phyloP scores from a whole-genome alignment of 2,329 filamentous ascomycete genomes.

The Cladophialophora immunda region DNA sequence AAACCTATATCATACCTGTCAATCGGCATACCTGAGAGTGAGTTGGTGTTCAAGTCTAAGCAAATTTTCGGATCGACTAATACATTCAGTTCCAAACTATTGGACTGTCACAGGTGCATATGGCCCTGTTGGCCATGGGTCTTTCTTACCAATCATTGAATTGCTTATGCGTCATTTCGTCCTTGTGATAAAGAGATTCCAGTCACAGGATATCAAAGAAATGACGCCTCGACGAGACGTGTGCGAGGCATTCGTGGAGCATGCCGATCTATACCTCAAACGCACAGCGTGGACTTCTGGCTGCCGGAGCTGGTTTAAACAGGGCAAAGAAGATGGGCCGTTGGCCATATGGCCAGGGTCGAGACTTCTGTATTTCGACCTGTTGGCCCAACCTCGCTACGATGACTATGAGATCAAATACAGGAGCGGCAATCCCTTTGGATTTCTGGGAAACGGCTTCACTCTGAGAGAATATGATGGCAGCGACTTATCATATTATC shows the following conservation, averaged over 20 bases:
- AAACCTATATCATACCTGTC: constrained; percentile 34
- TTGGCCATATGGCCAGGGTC: constrained; percentile 50
- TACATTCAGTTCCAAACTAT: constrained; percentile 45
- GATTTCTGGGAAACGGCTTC: constrained; percentile 56
- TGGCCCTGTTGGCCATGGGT: constrained; percentile 42
- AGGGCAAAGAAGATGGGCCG: constrained; percentile 38
- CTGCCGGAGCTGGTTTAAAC: constrained; percentile 34
- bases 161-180: constrained; percentile 37
- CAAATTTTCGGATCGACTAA: no score
- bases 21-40: constrained; percentile 29
- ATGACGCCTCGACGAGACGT: constrained; percentile 38
- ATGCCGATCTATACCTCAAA: constrained; percentile 51
- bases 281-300: constrained; percentile 35
- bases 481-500: constrained; percentile 57
- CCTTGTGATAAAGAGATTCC: constrained; percentile 41
- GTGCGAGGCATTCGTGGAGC: constrained; percentile 46
- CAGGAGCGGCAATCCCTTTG: constrained; percentile 51
- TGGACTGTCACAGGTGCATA: constrained; percentile 40
- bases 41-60: no score
- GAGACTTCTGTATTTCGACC: constrained; percentile 50
- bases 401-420: constrained; percentile 54
- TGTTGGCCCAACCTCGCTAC: constrained; percentile 48
- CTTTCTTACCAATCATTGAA: constrained; percentile 42
- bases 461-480: constrained; percentile 55
- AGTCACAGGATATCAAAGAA: constrained; percentile 34